Base-by-base conservation (phyloP, 257 asterid species). In the Echium plantagineum region DNA sequence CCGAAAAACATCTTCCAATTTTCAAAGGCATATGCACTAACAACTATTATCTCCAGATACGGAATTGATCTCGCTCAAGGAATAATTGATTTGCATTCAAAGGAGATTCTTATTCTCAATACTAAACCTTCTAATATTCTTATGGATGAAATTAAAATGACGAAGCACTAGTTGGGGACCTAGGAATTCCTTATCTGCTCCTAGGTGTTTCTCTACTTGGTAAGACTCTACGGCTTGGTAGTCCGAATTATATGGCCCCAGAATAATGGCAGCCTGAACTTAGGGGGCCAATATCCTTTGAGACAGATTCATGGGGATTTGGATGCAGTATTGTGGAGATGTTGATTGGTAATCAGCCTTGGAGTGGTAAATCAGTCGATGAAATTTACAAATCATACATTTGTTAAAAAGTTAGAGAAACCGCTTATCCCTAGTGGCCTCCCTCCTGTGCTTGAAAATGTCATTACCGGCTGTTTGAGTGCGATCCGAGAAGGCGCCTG, bases 261-360 rank as follows among this genome's bases (percentile, higher is more conserved):
- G 97, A 90, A 56, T 96, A 90, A 70, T 90, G 97, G 96, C 81
- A 78, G 31, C 95, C 96, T 2, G 97, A 87, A 74, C 79, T 83
- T 62, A 81, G 86, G 63, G 97, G 96, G 58, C 97, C 96, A 0
- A 56, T 90, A 63, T 79, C 96, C 21, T 77, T 80, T 31, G 96
- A 90, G 82, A 81, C 95, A 48, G 95, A 90, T 76, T 90, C 96
- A 4, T 90, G 97, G 96, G 95, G 95, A 65, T 90, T 90, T 47
- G 96, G 87, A 46, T 87, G 94, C 86, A 80, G 95, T 66, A 78
- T 90, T 47, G 70, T 87, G 75, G 97, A 90, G 74, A 87, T 90
- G 96, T 65, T 90, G 62, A 85, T 95, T 32, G 97, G 97, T 21
- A 61, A 58, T 68, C 87, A 70, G 72, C 97, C 97, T 48, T 90